Evolutionary conservation across 169 alveolate genomes (phyloP), one percentile per base, ranked within the genome.

Genomic region (Cryptosporidium meleagridis): DNA sequence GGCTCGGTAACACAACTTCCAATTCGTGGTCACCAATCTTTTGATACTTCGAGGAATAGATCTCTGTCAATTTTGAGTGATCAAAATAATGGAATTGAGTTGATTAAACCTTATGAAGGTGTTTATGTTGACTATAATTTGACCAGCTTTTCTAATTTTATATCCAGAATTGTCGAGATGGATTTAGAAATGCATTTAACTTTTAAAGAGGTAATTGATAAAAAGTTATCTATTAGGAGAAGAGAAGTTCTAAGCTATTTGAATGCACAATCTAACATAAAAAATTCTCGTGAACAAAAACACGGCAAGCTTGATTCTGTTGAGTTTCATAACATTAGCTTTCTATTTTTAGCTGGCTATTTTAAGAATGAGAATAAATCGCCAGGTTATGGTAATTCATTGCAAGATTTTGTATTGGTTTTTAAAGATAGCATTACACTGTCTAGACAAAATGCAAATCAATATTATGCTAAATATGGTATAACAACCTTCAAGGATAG

Each of bases 101-200:
- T 80, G 23, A 31, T 37, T 18, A 59, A 33, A 14, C 89, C 89
- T 37, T 80, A 80, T 45, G 80, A 62, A 29, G 89, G 89, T 8
- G 75, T 80, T 14, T 80, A 31, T 26, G 75, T 65, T 4, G 52
- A 51, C 18, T 80, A 80, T 35, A 80, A 80, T 26, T 10, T 80
- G 26, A 80, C 80, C 21, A 65, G 68, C 55, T 80, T 80, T 31
- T 80, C 89, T 9, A 61, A 39, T 7, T 80, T 80, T 41, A 41
- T 80, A 61, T 62, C 73, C 45, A 80, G 89, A 21, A 80, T 80
- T 29, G 89, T 80, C 23, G 89, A 62, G 41, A 67, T 80, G 89
- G 75, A 80, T 6, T n/a, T 80, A 21, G 89, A 80, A 35, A 80
- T 80, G 75, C 89, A 80, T 48, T 48, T 80, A 5, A 62, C 14